phyloP scores from a whole-genome alignment of 345 rosid genomes.

The Anastatica hierochuntica region DNA sequence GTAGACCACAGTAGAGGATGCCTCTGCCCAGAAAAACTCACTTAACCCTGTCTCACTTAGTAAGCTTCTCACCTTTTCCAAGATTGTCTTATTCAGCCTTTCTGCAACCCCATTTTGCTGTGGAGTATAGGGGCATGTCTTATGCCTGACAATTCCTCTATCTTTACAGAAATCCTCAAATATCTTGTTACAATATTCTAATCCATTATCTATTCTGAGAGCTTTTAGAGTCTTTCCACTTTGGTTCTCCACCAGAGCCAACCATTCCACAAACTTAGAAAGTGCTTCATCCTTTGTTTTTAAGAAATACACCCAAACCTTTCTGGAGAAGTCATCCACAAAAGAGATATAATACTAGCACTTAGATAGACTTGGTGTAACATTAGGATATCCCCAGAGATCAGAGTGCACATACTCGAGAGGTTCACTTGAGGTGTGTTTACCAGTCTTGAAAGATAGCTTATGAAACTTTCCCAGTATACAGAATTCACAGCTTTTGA shows the following conservation, averaged over 20 bases:
- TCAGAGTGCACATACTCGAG: background rate
- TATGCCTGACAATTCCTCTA: background rate
- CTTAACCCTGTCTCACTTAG: background rate
- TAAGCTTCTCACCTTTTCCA: background rate
- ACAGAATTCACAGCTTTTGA: background rate
- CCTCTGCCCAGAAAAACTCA: background rate
- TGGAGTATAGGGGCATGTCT: background rate
- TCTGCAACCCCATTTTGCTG: background rate
- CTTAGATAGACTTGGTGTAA: background rate
- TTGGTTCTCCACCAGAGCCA: background rate
- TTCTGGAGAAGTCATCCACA: background rate
- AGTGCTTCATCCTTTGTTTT: background rate
- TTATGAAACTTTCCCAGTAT: background rate
- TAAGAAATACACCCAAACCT: background rate
- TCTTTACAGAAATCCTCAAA: background rate
- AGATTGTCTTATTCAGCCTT: background rate
- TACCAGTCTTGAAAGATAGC: background rate
- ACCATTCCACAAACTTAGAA: background rate
- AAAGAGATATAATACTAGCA: too few relatives aligned
- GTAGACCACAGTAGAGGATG: background rate
- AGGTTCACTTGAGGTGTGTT: background rate
- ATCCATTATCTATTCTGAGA: background rate
- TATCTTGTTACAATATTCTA: too few relatives aligned
- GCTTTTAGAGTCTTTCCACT: background rate
- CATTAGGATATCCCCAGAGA: background rate